Percentiles rank a stretch among this genome's conserved stretches.
Conservation (phyloP, 495 filamentous ascomycete species). For the Patellaria atrata region DNA sequence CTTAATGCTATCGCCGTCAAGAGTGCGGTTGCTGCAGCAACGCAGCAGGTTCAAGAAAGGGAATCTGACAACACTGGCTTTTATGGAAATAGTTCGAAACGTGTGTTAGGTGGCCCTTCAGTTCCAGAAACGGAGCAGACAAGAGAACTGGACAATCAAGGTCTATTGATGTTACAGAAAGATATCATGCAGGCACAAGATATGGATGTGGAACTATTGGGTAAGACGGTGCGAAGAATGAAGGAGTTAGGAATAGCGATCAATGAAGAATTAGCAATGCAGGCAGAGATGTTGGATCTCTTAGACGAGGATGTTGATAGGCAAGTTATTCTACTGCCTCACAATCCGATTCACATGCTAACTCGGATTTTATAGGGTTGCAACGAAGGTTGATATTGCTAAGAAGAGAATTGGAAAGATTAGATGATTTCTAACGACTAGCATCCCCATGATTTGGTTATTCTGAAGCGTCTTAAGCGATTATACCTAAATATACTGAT, state of each 20-base stretch:
- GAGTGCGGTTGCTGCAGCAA: slow-evolving; percentile 23
- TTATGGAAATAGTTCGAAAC: slow-evolving; percentile 34
- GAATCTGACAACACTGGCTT: slow-evolving; percentile 34
- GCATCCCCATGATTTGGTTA: too few relatives aligned
- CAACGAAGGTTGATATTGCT: slow-evolving; percentile 65
- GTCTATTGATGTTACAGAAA: slow-evolving; percentile 71
- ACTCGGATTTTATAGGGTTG: slow-evolving; percentile 35
- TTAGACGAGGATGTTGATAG: slow-evolving; percentile 61
- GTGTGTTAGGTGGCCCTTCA: slow-evolving; percentile 62
- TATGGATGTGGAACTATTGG: slow-evolving; percentile 57
- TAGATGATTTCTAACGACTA: too few relatives aligned
- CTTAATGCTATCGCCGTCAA: slow-evolving; percentile 56
- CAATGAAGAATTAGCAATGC: slow-evolving; percentile 67
- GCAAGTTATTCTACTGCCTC: slow-evolving; percentile 24
- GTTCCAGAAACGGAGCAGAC: slow-evolving; percentile 73
- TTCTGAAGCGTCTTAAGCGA: too few relatives aligned
- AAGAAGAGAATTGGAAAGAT: slow-evolving; percentile 74
- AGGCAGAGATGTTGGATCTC: slow-evolving; percentile 66
- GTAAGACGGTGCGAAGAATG: slow-evolving; percentile 63
- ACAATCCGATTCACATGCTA: slow-evolving; percentile 12
- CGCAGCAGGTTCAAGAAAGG: slow-evolving; percentile 28
- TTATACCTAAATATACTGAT: too few relatives aligned
- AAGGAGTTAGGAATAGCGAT: slow-evolving; percentile 77
- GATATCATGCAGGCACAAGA: slow-evolving; percentile 83
- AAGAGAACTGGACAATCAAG: slow-evolving; percentile 77